A percentile compares a stretch with the other conserved stretches of the same genome.
phyloP scores from a whole-genome alignment of 2,329 filamentous ascomycete genomes.

The Calonectria pauciramosa region DNA sequence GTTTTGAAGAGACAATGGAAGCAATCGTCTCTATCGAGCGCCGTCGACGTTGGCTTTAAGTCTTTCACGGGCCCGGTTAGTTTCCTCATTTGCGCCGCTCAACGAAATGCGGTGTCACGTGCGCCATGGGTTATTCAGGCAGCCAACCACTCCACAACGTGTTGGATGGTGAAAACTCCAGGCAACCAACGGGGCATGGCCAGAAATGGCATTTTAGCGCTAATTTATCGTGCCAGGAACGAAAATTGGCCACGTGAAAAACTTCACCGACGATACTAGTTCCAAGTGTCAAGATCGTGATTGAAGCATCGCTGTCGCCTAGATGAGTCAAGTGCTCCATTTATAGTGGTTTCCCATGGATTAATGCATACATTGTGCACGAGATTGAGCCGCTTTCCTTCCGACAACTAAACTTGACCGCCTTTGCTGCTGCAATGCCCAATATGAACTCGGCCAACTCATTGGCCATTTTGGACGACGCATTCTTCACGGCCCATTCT shows the following conservation, averaged over 20 bases:
- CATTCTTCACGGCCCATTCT: too few relatives aligned
- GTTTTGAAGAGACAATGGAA: neutral
- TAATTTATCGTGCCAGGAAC: neutral
- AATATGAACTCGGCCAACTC: too few relatives aligned
- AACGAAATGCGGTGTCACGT: neutral
- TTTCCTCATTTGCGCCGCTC: neutral
- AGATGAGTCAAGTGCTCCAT: neutral
- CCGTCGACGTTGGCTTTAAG: neutral
- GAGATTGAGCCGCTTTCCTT: too few relatives aligned
- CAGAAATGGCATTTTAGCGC: neutral
- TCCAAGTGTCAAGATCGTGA: neutral
- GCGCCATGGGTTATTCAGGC: neutral
- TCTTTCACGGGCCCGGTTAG: neutral
- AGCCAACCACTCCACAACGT: neutral
- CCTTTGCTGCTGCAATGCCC: too few relatives aligned
- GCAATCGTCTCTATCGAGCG: neutral
- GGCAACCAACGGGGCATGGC: neutral
- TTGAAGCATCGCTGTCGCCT: neutral
- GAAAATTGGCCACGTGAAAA: neutral
- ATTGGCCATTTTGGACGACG: too few relatives aligned
- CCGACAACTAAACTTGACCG: too few relatives aligned
- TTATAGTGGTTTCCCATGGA: too few relatives aligned
- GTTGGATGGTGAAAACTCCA: neutral
- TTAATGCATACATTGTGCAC: too few relatives aligned
- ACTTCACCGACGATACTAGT: neutral